Conservation (phyloP, 2,329 filamentous ascomycete species). For the Hypoxylon sp. region DNA sequence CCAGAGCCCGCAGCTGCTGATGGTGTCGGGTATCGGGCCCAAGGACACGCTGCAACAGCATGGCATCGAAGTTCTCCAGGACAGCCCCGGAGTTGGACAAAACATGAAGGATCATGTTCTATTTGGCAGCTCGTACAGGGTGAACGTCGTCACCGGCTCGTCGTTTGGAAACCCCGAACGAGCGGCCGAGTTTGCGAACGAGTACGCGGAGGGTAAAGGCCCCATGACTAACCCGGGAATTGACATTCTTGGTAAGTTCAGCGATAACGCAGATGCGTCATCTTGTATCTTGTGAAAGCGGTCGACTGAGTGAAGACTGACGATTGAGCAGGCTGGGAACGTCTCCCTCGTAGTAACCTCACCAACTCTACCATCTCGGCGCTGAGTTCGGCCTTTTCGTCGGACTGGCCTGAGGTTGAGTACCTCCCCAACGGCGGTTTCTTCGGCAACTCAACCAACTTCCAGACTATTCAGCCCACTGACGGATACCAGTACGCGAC, state of each 20-base stretch:
- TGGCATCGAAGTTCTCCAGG: slow-evolving; percentile 57
- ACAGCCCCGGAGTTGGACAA: slow-evolving; percentile 65
- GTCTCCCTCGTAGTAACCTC: slow-evolving; percentile 11
- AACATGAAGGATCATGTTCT: slow-evolving; percentile 63
- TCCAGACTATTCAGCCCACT: slow-evolving; percentile 27
- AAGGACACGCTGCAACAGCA: slow-evolving; percentile 42
- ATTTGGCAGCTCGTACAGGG: slow-evolving; percentile 38
- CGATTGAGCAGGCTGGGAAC: slow-evolving; percentile 10
- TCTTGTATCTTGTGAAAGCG: background rate
- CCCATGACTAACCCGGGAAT: slow-evolving; percentile 10
- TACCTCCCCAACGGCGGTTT: slow-evolving; percentile 27
- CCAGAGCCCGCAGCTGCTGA: slow-evolving; percentile 51
- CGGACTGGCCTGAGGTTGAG: slow-evolving; percentile 44
- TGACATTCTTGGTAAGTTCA: slow-evolving; percentile 17
- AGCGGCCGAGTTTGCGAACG: slow-evolving; percentile 1
- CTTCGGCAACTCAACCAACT: slow-evolving; percentile 15
- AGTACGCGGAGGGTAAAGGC: slow-evolving; percentile 6
- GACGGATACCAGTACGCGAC: slow-evolving; percentile 48
- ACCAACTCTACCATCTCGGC: slow-evolving; percentile 14
- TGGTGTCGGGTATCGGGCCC: slow-evolving; percentile 52
- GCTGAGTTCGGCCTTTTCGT: slow-evolving; percentile 8
- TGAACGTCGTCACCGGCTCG: slow-evolving; percentile 11
- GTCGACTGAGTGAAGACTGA: background rate
- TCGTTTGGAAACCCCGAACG: slow-evolving; percentile 7
- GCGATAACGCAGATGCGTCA: background rate